Conservation (phyloP, 2,329 filamentous ascomycete genomes). For the Phialophora expanda region DNA sequence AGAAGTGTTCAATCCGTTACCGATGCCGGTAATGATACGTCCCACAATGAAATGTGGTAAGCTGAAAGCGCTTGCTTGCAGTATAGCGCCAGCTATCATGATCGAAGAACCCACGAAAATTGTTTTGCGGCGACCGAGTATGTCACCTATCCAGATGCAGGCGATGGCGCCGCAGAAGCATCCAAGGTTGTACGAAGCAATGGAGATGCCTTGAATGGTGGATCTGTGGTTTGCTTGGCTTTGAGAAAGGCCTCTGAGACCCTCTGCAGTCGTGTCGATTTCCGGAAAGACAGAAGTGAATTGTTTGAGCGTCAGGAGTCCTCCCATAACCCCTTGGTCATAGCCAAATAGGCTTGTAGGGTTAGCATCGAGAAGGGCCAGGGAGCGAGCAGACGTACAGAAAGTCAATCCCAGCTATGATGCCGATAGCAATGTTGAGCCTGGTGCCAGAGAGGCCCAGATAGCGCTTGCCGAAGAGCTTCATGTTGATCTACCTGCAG, state of each 20-base stretch:
- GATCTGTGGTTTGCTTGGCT: slow-evolving; percentile 43
- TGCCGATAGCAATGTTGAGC: slow-evolving; percentile 71
- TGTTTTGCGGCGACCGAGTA: slow-evolving; percentile 50
- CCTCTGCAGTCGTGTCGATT: slow-evolving; percentile 48
- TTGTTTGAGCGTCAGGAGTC: slow-evolving; percentile 70
- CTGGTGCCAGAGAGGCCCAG: slow-evolving; percentile 69
- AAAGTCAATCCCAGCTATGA: slow-evolving; percentile 61
- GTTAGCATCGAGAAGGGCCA: neutral
- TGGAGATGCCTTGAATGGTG: slow-evolving; percentile 32
- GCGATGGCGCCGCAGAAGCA: slow-evolving; percentile 58
- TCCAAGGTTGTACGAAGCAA: slow-evolving; percentile 53
- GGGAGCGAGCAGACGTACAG: slow-evolving; percentile 43
- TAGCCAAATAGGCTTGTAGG: slow-evolving; percentile 29
- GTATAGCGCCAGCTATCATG: slow-evolving; percentile 49
- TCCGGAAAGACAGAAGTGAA: slow-evolving; percentile 61
- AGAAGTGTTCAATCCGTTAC: slow-evolving; percentile 14
- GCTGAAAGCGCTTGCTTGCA: slow-evolving; percentile 43
- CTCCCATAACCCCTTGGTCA: slow-evolving; percentile 68
- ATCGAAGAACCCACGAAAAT: slow-evolving; percentile 64
- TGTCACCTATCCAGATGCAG: slow-evolving; percentile 55
- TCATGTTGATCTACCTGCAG: slow-evolving; percentile 13
- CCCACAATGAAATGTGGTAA: slow-evolving; percentile 36
- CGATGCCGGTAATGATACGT: slow-evolving; percentile 23
- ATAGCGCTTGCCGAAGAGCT: slow-evolving; percentile 47
- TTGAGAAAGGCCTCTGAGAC: slow-evolving; percentile 25